A percentile compares a stretch with the other conserved stretches of the same genome.
These are phyloP conservation scores for Teratosphaeria viscida DNA, from an alignment of 2,329 filamentous ascomycete species.

Conservation along the genomic window DNA sequence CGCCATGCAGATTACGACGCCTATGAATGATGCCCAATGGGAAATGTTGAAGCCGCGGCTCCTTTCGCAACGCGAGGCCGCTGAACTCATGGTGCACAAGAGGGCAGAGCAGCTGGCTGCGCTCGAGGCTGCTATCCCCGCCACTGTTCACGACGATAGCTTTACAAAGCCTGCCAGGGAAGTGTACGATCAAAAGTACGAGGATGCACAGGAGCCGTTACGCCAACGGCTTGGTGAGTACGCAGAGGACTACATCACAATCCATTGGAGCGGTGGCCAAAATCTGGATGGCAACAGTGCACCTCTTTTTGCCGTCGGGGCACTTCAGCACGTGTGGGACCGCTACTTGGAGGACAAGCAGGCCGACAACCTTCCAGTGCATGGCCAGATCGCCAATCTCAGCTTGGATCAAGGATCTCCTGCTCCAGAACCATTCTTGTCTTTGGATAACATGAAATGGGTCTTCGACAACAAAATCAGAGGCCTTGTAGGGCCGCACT, in stretches of 20 bases:
- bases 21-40: slow-evolving; percentile 61
- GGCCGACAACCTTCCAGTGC: slow-evolving; percentile 11
- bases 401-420: slow-evolving; percentile 10
- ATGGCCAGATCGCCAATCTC: slow-evolving; percentile 1
- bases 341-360: slow-evolving; percentile 36
- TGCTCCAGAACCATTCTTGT: slow-evolving; percentile 35
- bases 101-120: slow-evolving; percentile 35
- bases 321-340: slow-evolving; percentile 49
- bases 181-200: slow-evolving; percentile 57
- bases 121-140: slow-evolving; percentile 37
- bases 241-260: slow-evolving; percentile 59
- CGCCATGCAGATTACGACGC: slow-evolving; percentile 57
- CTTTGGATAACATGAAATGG: slow-evolving; percentile 79
- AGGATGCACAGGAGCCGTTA: slow-evolving; percentile 57
- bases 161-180: slow-evolving; percentile 46
- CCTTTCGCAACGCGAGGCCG: slow-evolving; percentile 52
- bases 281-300: slow-evolving; percentile 54
- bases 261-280: slow-evolving; percentile 54
- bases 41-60: slow-evolving; percentile 57
- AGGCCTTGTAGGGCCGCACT: slow-evolving; percentile 52
- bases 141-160: slow-evolving; percentile 38
- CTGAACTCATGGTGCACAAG: slow-evolving; percentile 47
- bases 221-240: slow-evolving; percentile 54
- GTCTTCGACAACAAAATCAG: slow-evolving; percentile 69
- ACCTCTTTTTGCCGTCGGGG: slow-evolving; percentile 60